Evolutionary conservation across 139 green algal genomes (phyloP), one percentile per base, ranked within the genome.

Genomic region (Haematococcus sp.): DNA sequence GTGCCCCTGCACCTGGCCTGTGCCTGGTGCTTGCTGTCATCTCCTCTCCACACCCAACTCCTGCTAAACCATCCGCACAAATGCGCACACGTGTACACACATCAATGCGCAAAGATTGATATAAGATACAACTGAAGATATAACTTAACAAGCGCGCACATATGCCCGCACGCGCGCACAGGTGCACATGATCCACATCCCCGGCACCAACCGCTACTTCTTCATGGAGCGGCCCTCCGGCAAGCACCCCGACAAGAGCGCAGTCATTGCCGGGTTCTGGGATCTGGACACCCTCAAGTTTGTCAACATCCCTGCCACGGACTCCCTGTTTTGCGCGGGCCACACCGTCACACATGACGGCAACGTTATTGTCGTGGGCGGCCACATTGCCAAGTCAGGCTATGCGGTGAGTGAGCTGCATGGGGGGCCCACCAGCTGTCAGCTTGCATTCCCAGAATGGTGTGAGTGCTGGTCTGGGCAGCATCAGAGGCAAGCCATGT

Each of bases 241-340:
- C 54, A 78, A 81, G 35, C 79, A 84, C 70, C 79, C 79, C 16
- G 79, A 84, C 65, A n/a, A 43, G 1, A 69, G 49, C n/a, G 49
- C 40, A 1, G 40, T 55, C 32, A 84, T 84, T 27, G 74, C 74
- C 0, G 74, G 74, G 34, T 80, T 40, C 58, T 80, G 46, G 22
- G 74, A 80, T 23, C 35, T 71, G 7, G 58, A 51, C 74, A 80
- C 32, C 20, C 71, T 66, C 43, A 80, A 75, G 60, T 80, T 74
- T 35, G 73, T 66, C 66, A 79, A 79, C 40, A 66, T 79, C 27
- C n/a, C 2, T 49, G 72, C 72, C 74, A 74, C 65, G 2, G 74
- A 79, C 58, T 79, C 74, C 35, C 66, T 79, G 20, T 79, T 79
- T 28, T 79, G 74, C 65, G 66, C 72, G 30, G 74, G 74, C 15